Evolutionary conservation across 129 eudicot genomes (phyloP).

Genomic region (Flaveria linearis): DNA sequence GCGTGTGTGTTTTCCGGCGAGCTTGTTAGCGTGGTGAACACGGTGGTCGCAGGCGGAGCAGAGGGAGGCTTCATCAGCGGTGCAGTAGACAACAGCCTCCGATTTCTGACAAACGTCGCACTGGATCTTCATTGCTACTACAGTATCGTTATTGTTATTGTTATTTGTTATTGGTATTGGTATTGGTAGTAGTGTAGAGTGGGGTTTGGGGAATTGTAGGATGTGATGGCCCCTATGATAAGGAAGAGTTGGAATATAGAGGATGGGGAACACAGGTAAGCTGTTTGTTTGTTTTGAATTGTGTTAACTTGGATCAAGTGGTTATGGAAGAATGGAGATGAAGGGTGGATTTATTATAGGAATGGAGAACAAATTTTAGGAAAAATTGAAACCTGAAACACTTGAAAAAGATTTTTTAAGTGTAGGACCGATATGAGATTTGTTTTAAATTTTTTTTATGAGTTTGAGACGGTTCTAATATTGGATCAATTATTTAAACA

Average conservation of each 20-base stretch:
- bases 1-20: conserved; percentile 70
- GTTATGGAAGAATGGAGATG: conserved; percentile 2
- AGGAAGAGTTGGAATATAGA: no score
- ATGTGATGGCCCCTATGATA: no score
- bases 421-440: no score
- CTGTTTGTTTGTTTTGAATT: conserved; percentile 5
- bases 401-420: no score
- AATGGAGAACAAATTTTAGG: no score
- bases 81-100: conserved; percentile 70
- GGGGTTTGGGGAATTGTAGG: no score
- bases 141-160: background rate
- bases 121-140: conserved; percentile 69
- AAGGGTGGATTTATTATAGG: background rate
- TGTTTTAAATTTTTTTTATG: no score
- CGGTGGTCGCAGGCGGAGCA: conserved; percentile 69
- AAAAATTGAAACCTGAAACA: no score
- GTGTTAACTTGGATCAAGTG: conserved; percentile 24
- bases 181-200: no score
- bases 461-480: no score
- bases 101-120: conserved; percentile 75
- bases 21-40: conserved; percentile 90
- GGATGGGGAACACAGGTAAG: conserved; percentile 27
- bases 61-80: conserved; percentile 92
- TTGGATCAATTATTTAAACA: no score
- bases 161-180: no score